phyloP scores from a whole-genome alignment of 805 yeast genomes.

The Ogataea nitratoaversa region DNA sequence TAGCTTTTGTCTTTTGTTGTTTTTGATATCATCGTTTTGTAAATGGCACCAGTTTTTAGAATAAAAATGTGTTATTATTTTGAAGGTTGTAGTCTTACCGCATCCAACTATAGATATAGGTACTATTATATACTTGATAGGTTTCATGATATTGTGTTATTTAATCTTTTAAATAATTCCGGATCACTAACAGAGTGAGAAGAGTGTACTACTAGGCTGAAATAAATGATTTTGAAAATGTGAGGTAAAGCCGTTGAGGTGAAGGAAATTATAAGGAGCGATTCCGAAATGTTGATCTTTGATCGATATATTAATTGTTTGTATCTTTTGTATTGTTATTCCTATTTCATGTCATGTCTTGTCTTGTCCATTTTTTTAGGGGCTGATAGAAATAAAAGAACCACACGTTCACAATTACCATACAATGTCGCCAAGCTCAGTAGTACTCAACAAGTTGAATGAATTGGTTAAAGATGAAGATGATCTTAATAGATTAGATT shows the following conservation, averaged over 20 bases:
- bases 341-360: neutral
- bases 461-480: conserved; percentile 27
- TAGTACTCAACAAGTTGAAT: conserved; percentile 19
- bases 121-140: conserved; percentile 44
- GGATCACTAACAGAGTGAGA: neutral
- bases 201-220: no score
- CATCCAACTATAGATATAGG: conserved; percentile 86
- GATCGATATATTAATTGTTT: no score
- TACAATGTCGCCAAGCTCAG: conserved; percentile 13
- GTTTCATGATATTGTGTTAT: neutral
- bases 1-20: conserved; percentile 39
- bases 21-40: conserved; percentile 68
- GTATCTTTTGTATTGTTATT: neutral
- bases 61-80: conserved; percentile 47
- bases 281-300: no score
- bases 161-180: no score
- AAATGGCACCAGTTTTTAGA: conserved; percentile 58
- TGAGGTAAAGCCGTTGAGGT: no score
- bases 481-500: conserved; percentile 52
- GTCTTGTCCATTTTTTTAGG: neutral
- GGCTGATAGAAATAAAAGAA: neutral
- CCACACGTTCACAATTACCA: neutral
- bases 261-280: no score
- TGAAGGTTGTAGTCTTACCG: conserved; percentile 80
- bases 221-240: no score